phyloP scores from a whole-genome alignment of 108 stramenopile species.

The Cyclotella cryptica region DNA sequence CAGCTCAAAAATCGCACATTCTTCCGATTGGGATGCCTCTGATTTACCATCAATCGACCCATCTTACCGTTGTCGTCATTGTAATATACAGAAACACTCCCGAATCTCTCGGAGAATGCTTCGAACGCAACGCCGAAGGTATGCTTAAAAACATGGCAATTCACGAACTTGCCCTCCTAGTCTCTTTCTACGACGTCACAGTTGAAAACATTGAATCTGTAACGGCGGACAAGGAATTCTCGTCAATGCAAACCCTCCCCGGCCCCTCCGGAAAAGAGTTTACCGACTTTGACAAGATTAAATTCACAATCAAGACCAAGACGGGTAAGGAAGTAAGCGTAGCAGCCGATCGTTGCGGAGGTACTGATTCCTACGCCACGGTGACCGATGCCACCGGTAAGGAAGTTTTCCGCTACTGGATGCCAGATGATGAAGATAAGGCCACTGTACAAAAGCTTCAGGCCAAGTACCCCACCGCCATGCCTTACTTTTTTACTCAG shows the following conservation, averaged over 20 bases:
- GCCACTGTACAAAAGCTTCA: constrained; percentile 62
- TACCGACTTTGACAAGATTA: constrained; percentile 93
- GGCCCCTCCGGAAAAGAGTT: constrained; percentile 81
- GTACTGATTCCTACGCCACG: constrained; percentile 81
- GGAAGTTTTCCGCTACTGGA: constrained; percentile 89
- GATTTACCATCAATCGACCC: too few relatives aligned
- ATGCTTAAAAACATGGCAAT: constrained; percentile 97
- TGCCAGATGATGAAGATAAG: constrained; percentile 93
- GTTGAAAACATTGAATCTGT: constrained; percentile 87
- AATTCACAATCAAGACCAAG: constrained; percentile 95
- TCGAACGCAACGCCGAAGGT: constrained; percentile 93
- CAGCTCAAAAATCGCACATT: too few relatives aligned
- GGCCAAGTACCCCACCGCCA: constrained; percentile 82
- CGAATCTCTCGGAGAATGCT: constrained; percentile 92
- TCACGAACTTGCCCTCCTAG: constrained; percentile 90
- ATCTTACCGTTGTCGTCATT: too few relatives aligned
- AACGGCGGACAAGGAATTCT: constrained; percentile 89
- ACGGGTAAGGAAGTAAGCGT: constrained; percentile 87
- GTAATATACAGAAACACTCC: constrained; percentile 58
- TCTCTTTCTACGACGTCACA: constrained; percentile 89
- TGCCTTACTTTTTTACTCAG: constrained; percentile 94
- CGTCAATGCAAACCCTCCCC: constrained; percentile 76
- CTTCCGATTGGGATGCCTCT: too few relatives aligned
- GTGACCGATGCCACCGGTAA: constrained; percentile 75
- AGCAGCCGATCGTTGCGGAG: constrained; percentile 89